phyloP scores from a whole-genome alignment of 1,139 yeast species.

The Hansenula sp. region DNA sequence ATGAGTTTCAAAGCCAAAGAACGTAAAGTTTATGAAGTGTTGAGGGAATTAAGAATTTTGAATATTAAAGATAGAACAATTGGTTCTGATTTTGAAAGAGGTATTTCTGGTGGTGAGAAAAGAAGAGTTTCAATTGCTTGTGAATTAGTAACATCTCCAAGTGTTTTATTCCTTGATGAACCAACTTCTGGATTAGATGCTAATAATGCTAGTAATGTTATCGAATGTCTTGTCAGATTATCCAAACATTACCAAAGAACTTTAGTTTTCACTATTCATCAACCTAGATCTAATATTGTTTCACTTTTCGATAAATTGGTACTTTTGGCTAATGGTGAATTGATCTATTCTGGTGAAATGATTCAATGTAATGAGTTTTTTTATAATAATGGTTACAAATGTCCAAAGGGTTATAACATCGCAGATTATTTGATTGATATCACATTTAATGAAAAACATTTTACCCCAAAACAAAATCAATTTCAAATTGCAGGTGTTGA shows the following conservation, averaged over 20 bases:
- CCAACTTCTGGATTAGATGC: constrained; percentile 96
- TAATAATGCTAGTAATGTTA: constrained; percentile 86
- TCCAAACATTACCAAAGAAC: constrained; percentile 83
- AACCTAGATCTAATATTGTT: constrained; percentile 96
- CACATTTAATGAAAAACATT: constrained; percentile 47
- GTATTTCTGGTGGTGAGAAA: constrained; percentile 93
- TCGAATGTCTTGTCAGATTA: constrained; percentile 77
- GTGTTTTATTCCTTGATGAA: constrained; percentile 77
- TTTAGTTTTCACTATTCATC: constrained; percentile 89
- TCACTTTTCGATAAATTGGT: constrained; percentile 81
- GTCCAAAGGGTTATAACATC: constrained; percentile 88
- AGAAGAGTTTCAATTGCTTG: constrained; percentile 88
- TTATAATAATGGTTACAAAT: constrained; percentile 66
- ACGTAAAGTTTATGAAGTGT: constrained; percentile 77
- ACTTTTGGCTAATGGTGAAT: constrained; percentile 77
- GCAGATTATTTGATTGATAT: constrained; percentile 93
- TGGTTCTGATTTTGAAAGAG: constrained; percentile 87
- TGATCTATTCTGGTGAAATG: constrained; percentile 86
- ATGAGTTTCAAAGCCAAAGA: constrained; percentile 75
- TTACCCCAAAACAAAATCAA: constrained; percentile 11
- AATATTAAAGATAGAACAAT: constrained; percentile 80
- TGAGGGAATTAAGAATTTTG: constrained; percentile 78
- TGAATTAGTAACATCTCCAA: constrained; percentile 83
- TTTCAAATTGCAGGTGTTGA: constrained; percentile 20
- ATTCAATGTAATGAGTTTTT: constrained; percentile 70